phyloP scores from a whole-genome alignment of 2,329 filamentous ascomycete species.

The Akanthomyces muscarius region DNA sequence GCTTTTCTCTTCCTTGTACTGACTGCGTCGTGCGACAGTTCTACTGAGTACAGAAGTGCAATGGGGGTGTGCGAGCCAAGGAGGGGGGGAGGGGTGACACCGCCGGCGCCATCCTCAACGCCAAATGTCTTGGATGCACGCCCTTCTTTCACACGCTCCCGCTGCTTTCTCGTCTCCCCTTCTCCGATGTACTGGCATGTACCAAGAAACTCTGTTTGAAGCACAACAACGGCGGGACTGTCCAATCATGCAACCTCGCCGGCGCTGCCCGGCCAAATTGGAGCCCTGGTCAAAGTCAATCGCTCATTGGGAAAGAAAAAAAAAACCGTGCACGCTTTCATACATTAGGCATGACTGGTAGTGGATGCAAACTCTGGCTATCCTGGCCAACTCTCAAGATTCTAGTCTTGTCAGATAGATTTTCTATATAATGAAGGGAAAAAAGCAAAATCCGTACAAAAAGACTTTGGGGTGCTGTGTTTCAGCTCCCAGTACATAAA shows the following conservation, averaged over 20 bases:
- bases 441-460: not conserved
- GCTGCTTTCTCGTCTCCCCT: not conserved
- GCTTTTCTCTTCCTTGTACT: not conserved
- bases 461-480: not conserved
- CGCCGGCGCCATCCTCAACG: not conserved
- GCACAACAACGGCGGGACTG: not conserved
- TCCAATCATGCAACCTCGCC: not conserved
- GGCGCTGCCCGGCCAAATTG: not conserved
- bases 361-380: not conserved
- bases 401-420: not conserved
- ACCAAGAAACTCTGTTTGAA: constrained; percentile 4
- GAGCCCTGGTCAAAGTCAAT: not conserved
- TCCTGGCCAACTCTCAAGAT: not conserved
- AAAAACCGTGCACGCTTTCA: not conserved
- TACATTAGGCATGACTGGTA: not conserved
- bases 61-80: not conserved
- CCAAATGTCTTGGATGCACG: not conserved
- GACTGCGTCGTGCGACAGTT: not conserved
- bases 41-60: too few relatives aligned
- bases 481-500: not conserved
- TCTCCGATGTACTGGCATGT: not conserved
- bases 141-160: not conserved
- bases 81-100: not conserved
- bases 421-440: not conserved
- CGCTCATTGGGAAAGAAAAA: not conserved